Evolutionary conservation across 2,329 filamentous ascomycete species (phyloP).

Genomic region (Sarocladium kiliense): DNA sequence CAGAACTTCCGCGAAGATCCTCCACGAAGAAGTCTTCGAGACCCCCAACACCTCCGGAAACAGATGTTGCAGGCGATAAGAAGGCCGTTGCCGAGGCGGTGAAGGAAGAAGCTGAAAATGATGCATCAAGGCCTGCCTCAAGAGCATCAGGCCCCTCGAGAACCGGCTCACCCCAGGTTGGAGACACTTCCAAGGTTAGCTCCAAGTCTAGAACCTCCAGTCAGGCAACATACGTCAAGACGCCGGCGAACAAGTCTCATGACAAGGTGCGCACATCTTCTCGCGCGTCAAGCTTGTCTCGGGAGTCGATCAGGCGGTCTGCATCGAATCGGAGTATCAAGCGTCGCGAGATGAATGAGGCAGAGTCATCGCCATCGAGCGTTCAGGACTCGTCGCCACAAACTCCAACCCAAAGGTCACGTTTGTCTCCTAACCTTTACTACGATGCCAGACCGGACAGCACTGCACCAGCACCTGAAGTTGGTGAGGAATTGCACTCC

Average conservation of each 20-base stretch:
- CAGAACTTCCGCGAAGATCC: constrained; percentile 33
- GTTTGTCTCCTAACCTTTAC: constrained; percentile 43
- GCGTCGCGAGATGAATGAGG: constrained; percentile 33
- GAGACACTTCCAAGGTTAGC: constrained; percentile 48
- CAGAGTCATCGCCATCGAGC: constrained; percentile 41
- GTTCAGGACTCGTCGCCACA: constrained; percentile 53
- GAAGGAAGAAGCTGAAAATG: constrained; percentile 22
- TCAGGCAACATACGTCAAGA: constrained; percentile 48
- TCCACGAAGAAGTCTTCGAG: constrained; percentile 35
- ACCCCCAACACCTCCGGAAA: constrained; percentile 61
- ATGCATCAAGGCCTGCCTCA: constrained; percentile 32
- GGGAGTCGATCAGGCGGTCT: constrained; percentile 29
- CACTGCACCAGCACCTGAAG: constrained; percentile 26
- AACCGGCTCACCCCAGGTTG: constrained; percentile 36
- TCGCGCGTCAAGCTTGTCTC: constrained; percentile 27
- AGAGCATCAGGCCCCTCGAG: constrained; percentile 38
- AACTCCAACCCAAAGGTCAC: constrained; percentile 52
- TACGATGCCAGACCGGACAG: constrained; percentile 31
- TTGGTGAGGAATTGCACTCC: constrained; percentile 29
- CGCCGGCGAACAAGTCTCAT: constrained; percentile 26
- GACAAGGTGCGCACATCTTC: constrained; percentile 32
- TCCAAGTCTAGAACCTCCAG: constrained; percentile 52
- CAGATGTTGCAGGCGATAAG: constrained; percentile 48
- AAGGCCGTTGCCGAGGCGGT: constrained; percentile 15
- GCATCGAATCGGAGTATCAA: constrained; percentile 29